Percentiles rank a stretch among this genome's conserved stretches.
phyloP scores from a whole-genome alignment of 768 basidiomycete genomes.

The Leccinum imitatum region DNA sequence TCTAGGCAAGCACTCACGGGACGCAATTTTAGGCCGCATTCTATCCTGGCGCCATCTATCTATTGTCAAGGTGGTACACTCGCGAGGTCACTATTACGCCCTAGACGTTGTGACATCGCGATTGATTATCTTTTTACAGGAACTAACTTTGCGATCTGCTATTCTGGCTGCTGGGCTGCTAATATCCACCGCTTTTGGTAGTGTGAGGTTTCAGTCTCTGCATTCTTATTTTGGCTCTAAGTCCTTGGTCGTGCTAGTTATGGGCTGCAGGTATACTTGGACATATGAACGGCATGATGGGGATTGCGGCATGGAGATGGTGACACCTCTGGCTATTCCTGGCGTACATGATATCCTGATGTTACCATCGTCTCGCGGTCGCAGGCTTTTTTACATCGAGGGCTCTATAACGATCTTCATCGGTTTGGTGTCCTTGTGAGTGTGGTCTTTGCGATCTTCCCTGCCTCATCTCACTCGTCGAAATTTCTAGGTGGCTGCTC shows the following conservation, averaged over 20 bases:
- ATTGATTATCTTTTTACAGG: conserved; percentile 32
- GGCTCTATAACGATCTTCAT: conserved; percentile 63
- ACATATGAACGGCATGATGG: conserved; percentile 64
- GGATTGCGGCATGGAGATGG: conserved; percentile 74
- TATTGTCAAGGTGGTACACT: conserved; percentile 29
- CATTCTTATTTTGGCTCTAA: not conserved
- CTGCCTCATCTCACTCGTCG: not conserved
- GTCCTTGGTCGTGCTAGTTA: conserved; percentile 37
- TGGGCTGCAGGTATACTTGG: conserved; percentile 73
- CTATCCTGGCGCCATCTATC: conserved; percentile 57
- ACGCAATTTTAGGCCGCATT: conserved; percentile 47
- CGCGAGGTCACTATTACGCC: conserved; percentile 10
- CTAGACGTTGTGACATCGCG: not conserved
- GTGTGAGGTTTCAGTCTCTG: conserved; percentile 37
- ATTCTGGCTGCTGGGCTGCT: conserved; percentile 58
- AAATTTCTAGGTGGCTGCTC: conserved; percentile 46
- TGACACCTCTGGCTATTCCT: conserved; percentile 20
- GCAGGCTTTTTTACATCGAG: conserved; percentile 72
- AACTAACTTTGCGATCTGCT: conserved; percentile 62
- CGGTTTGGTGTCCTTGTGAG: conserved; percentile 54
- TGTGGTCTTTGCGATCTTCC: too few species aligned
- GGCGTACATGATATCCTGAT: not conserved
- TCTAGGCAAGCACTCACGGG: too few species aligned
- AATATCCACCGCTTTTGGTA: conserved; percentile 65
- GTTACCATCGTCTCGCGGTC: not conserved